Conservation (phyloP, 2,329 filamentous ascomycete genomes). For the Epichloe glyceriae region DNA sequence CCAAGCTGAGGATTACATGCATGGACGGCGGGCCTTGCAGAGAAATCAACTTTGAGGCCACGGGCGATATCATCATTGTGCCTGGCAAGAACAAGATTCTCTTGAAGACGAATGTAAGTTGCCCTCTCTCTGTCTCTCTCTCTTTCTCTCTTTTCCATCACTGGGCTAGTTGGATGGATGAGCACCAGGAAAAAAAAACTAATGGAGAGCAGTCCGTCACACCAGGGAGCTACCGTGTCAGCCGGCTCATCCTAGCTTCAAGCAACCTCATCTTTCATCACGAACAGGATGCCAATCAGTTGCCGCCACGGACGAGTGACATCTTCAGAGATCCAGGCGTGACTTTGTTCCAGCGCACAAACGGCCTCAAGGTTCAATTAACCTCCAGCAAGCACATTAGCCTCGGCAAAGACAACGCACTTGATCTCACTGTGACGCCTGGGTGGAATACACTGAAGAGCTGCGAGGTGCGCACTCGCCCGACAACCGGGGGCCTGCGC, state of each 20-base stretch:
- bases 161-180: too few species aligned
- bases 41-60: slow-evolving; percentile 35
- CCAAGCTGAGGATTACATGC: slow-evolving; percentile 50
- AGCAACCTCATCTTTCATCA: slow-evolving; percentile 53
- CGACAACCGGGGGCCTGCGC: slow-evolving; percentile 52
- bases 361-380: slow-evolving; percentile 56
- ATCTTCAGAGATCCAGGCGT: slow-evolving; percentile 50
- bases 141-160: too few species aligned
- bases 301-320: slow-evolving; percentile 30
- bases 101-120: slow-evolving; percentile 24
- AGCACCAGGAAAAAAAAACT: slow-evolving; percentile 7
- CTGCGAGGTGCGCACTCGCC: slow-evolving; percentile 48
- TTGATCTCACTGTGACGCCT: slow-evolving; percentile 60
- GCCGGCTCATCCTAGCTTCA: slow-evolving; percentile 53
- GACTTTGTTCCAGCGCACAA: slow-evolving; percentile 57
- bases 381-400: slow-evolving; percentile 57
- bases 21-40: slow-evolving; percentile 40
- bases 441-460: slow-evolving; percentile 59
- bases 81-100: slow-evolving; percentile 35
- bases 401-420: slow-evolving; percentile 62
- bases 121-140: neutral
- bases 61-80: slow-evolving; percentile 19
- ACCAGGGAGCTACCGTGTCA: slow-evolving; percentile 62
- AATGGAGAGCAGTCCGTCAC: slow-evolving; percentile 40
- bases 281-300: slow-evolving; percentile 43